Evolutionary conservation across 805 yeast genomes (phyloP).

Genomic region (Zygotorulaspora sp.): DNA sequence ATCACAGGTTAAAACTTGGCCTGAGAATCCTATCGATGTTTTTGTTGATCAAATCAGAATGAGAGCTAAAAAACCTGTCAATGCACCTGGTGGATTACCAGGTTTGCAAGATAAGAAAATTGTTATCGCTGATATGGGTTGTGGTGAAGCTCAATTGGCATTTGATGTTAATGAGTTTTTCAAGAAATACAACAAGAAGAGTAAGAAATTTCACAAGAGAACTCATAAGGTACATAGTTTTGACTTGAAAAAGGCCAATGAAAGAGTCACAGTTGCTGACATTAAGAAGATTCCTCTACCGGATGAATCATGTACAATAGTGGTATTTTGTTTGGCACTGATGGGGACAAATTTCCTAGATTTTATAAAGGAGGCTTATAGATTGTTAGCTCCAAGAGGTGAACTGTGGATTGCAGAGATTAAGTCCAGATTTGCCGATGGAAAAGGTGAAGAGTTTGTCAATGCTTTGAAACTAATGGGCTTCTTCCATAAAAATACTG

Average conservation of each 20-base stretch:
- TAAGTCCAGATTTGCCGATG: constrained; percentile 82
- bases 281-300: constrained; percentile 82
- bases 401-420: constrained; percentile 98
- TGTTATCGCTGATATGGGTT: constrained; percentile 96
- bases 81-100: constrained; percentile 95
- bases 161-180: constrained; percentile 54
- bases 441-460: constrained; percentile 73
- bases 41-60: constrained; percentile 67
- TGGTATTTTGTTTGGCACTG: constrained; percentile 87
- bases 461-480: constrained; percentile 73
- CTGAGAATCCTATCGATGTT: constrained; percentile 95
- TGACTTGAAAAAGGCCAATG: constrained; percentile 85
- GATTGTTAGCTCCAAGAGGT: constrained; percentile 85
- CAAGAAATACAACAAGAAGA: constrained; percentile 32
- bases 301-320: constrained; percentile 76
- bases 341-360: constrained; percentile 98
- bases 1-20: constrained; percentile 95
- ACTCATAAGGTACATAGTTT: constrained; percentile 75
- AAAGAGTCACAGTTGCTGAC: constrained; percentile 93
- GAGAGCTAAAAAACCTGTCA: constrained; percentile 61
- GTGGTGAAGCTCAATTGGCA: constrained; percentile 94
- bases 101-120: constrained; percentile 55
- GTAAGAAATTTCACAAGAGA: constrained; percentile 40
- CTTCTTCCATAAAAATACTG: constrained; percentile 83
- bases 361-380: constrained; percentile 82